phyloP scores from a whole-genome alignment of 139 green algal genomes.

The Tetraselmis chui region DNA sequence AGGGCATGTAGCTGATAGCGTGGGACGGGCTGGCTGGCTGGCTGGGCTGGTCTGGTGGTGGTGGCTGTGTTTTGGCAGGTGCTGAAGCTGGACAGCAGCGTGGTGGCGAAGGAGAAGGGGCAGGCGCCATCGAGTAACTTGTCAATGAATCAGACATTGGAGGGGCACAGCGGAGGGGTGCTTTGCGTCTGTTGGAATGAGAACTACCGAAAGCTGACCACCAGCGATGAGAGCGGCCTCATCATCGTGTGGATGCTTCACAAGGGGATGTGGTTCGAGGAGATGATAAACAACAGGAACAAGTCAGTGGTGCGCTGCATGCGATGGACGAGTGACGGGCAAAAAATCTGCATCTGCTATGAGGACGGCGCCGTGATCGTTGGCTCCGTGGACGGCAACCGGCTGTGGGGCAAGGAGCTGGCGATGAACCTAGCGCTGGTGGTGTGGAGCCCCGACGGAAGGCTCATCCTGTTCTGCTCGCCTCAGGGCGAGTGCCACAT shows the following conservation, averaged over 20 bases:
- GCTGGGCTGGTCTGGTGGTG: background rate
- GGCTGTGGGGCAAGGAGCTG: slow-evolving; percentile 71
- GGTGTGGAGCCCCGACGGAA: slow-evolving; percentile 63
- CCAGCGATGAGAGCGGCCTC: slow-evolving; percentile 64
- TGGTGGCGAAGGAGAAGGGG: background rate
- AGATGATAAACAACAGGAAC: slow-evolving; percentile 91
- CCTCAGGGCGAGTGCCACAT: slow-evolving; percentile 55
- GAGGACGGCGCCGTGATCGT: slow-evolving; percentile 81
- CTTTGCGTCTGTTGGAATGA: slow-evolving; percentile 64
- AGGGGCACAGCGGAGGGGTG: slow-evolving; percentile 63
- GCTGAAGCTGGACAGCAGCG: slow-evolving; percentile 37
- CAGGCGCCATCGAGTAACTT: slow-evolving; percentile 30
- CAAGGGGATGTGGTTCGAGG: slow-evolving; percentile 77
- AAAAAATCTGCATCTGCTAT: slow-evolving; percentile 81
- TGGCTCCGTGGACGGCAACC: slow-evolving; percentile 64
- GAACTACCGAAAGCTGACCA: slow-evolving; percentile 70
- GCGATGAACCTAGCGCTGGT: slow-evolving; percentile 45
- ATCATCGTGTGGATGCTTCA: slow-evolving; percentile 85
- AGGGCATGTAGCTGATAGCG: background rate
- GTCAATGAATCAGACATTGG: slow-evolving; percentile 61
- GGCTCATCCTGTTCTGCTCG: slow-evolving; percentile 55
- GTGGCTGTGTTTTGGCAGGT: slow-evolving; percentile 23
- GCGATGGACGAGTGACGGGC: slow-evolving; percentile 67
- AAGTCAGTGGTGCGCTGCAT: slow-evolving; percentile 71
- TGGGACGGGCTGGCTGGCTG: background rate